Evolutionary conservation across 176 grass and related monocot genomes (phyloP), one percentile per base, ranked within the genome.

Genomic region (Cenchrus purpureus): DNA sequence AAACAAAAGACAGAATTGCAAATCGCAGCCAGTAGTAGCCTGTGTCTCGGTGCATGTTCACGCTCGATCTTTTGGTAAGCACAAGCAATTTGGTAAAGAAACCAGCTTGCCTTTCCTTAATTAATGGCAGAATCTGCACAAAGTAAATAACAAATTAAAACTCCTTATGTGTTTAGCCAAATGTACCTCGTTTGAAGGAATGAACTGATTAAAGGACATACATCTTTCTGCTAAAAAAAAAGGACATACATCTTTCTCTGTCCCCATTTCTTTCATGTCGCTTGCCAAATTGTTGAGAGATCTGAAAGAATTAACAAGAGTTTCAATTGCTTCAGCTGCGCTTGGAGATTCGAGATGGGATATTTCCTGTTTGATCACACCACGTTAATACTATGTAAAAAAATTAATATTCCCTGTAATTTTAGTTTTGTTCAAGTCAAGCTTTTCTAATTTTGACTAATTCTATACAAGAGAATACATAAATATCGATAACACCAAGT

Each of bases 11-110:
- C 51, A 76, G 69, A n/a, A 92, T 79, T 10, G 25, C 74, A 83
- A 92, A 79, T 11, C 90, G 62, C 34, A 92, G 50, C 90, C 86
- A 89, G 46, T 92, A 89, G 60, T 92, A 92, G 29, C 86, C 86
- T 50, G 79, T 44, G 10, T 92, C 90, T 82, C 86, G 83, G 17
- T 82, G 78, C 86, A 92, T 92, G n/a, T 89, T 89, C 12, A 80
- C 14, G 12, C 76, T 65, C 4, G 90, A 88, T 86, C 90, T 88
- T 55, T 71, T 83, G 11, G 74, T 92, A 28, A 92, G 74, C 4
- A 88, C 83, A 63, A 76, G 7, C 4, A 67, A 79, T 65, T 80
- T 87, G 37, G 79, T 88, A 7, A 68, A 52, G 46, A 89, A 92
- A 1, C 78, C 57, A 29, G 83, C 60, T 28, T 71, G 90, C 25